Base-by-base conservation (phyloP, 768 basidiomycete genomes). In the Suillus weaverae region DNA sequence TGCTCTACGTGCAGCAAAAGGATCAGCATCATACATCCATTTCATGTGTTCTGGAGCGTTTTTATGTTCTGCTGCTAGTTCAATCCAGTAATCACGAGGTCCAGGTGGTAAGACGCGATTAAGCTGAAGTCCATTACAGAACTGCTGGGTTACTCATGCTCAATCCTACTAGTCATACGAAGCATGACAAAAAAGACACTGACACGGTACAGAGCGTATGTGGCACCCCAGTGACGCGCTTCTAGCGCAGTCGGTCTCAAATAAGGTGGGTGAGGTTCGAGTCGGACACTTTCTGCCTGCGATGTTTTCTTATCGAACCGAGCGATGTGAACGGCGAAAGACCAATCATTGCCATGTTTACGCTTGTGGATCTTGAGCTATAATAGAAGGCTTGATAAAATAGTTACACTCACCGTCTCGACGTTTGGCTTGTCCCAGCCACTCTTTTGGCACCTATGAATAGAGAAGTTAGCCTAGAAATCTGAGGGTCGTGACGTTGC, bases 1-100 rank as follows among this genome's bases (percentile, higher is more conserved):
- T 62, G 83, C 81, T 67, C 85, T 86, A 64, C 82, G 83, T 7
- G 92, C 92, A 20, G 84, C 83, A 70, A 95, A 97, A 2, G 94
- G 95, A 79, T 97, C 94, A 7, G 88, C 80, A n/a, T 86, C 83
- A 70, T 91, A 97, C 86, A 93, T 90, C 94, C 94, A 96, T 60
- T 83, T 84, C 72, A 86, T 83, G 73, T 94, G 91, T 3, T 86
- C 83, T 1, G 89, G 87, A 4, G 83, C 81, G 20, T 74, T 74
- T 68, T 88, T 89, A 69, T 94, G 92, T 71, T 94, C 89, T 3
- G 76, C 76, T 9, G 86, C 86, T 2, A 97, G 78, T 69, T 87
- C 82, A 60, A 85, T 85, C 95, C 95, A 97, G 74, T 96, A 97
- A 22, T 94, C 91, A 53, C 92, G 83, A 41, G 94, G 92, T 9